These are phyloP conservation scores for Peziza echinospora DNA, from an alignment of 495 filamentous ascomycete species.

Conservation along the genomic window DNA sequence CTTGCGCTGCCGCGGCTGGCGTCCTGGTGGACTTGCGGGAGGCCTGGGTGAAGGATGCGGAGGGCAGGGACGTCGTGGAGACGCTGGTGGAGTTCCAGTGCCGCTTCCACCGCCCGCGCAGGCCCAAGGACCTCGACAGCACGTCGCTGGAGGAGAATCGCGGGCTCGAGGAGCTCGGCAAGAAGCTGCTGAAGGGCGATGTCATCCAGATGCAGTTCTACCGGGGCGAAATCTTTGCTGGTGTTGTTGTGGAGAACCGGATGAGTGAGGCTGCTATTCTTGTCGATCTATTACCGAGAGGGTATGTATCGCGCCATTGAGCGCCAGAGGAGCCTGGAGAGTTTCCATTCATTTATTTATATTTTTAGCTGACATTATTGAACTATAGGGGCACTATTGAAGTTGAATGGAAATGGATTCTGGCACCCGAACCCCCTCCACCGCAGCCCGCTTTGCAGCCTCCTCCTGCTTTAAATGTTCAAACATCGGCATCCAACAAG, in stretches of 20 bases:
- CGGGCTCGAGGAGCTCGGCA: slow-evolving; percentile 44
- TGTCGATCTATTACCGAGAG: slow-evolving; percentile 67
- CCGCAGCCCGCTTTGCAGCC: no score
- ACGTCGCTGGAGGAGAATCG: slow-evolving; percentile 48
- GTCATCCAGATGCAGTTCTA: slow-evolving; percentile 75
- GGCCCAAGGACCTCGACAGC: slow-evolving; percentile 44
- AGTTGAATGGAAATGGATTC: slow-evolving; percentile 58
- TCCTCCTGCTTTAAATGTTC: no score
- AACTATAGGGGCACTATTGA: slow-evolving; percentile 45
- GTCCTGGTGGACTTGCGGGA: slow-evolving; percentile 73
- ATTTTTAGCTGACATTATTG: no score
- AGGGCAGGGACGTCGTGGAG: slow-evolving; percentile 74
- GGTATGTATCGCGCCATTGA: slow-evolving; percentile 37
- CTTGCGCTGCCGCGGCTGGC: slow-evolving; percentile 76
- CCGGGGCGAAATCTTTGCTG: slow-evolving; percentile 72
- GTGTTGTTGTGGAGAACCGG: slow-evolving; percentile 69
- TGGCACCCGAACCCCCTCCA: slow-evolving; percentile 13
- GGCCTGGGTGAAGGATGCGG: slow-evolving; percentile 60
- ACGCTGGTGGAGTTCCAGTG: slow-evolving; percentile 81
- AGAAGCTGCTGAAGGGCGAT: slow-evolving; percentile 45
- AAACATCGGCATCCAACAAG: no score
- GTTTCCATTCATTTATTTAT: no score
- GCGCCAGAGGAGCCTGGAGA: no score
- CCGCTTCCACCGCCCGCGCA: slow-evolving; percentile 77
- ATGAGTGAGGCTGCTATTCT: slow-evolving; percentile 51